These are phyloP conservation scores for Penicillium goetzii DNA, from an alignment of 495 filamentous ascomycete species.

Conservation along the genomic window DNA sequence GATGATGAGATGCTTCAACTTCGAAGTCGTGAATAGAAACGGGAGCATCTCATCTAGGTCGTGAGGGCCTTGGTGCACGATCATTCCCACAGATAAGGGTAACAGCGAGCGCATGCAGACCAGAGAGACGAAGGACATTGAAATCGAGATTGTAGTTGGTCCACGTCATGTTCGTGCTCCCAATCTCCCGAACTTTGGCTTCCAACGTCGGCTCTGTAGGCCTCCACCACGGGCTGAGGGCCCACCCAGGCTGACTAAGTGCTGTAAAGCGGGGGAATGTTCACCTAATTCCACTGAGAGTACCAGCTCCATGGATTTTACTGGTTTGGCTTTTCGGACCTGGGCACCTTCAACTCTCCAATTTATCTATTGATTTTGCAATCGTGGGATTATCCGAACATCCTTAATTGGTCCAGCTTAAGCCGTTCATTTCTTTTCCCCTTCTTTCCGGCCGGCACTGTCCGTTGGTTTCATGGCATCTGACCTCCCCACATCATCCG, in stretches of 20 bases:
- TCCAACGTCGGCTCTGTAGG: no score
- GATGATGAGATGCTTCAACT: constrained; percentile 9
- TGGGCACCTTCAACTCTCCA: not conserved
- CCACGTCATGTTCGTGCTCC: not conserved
- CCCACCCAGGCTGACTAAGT: no score
- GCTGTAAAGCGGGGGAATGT: not conserved
- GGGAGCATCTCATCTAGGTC: constrained; percentile 11
- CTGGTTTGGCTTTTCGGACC: not conserved
- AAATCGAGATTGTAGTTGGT: constrained; percentile 1
- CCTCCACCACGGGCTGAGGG: no score
- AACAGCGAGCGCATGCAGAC: not conserved
- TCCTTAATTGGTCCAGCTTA: not conserved
- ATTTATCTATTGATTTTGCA: not conserved
- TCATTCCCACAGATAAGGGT: not conserved
- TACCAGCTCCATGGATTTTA: not conserved
- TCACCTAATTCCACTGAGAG: no score
- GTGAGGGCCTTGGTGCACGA: not conserved
- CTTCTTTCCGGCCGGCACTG: not conserved
- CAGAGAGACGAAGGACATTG: constrained; percentile 4
- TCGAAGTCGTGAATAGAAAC: constrained; percentile 1
- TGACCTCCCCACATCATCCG: constrained; percentile 30
- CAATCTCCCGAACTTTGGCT: no score
- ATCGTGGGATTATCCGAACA: no score
- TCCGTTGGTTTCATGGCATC: constrained; percentile 27
- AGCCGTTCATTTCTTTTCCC: not conserved